Base-by-base conservation (phyloP, 1,139 yeast genomes). In the Saccharomycopsis crataegensis region DNA sequence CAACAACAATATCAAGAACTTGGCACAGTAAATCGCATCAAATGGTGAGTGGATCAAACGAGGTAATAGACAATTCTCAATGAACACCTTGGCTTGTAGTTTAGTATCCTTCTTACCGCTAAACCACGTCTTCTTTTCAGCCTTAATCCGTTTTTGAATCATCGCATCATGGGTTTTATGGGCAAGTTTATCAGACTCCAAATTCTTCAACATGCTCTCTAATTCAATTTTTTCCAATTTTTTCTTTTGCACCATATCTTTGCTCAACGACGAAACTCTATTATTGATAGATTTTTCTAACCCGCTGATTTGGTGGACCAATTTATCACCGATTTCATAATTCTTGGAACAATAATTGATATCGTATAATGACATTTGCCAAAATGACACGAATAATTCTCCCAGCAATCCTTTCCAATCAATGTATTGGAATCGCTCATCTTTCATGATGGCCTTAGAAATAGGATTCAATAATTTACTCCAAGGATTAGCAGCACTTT, bases 321-420 rank as follows among this genome's bases (percentile, higher is more conserved):
- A 60, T 45, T 71, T 74, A 1, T 64, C 62, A 36, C 72, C 65
- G 55, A 82, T 86, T 8, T 72, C 73, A 64, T 91, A 90, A 3
- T 79, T 66, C 0, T 65, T 64, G 14, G 71, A 69, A 0, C 82
- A 77, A 62, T 70, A 85, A 57, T 79, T 77, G 36, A 91, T 78
- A 61, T 91, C 96, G 62, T 85, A 82, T n/a, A 89, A 69, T 0
- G 85, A 75, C 33, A 86, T 71, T 59, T 75, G 79, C 97, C 97
- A 91, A 62, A 90, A 91, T 0, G 77, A 70, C 1, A 73, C 70
- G 62, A 76, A 86, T 70, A 79, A 73, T 22, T 73, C 71, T 9
- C 66, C 57, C 32, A 59, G 64, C 2, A 66, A 59, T 5, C 54
- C 57, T 32, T 60, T 64, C 16, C 62, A 55, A 22, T 59, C 56